A percentile compares a stretch with the other conserved stretches of the same genome.
phyloP scores from a whole-genome alignment of 1,139 yeast species.

The Taphrina pruni region DNA sequence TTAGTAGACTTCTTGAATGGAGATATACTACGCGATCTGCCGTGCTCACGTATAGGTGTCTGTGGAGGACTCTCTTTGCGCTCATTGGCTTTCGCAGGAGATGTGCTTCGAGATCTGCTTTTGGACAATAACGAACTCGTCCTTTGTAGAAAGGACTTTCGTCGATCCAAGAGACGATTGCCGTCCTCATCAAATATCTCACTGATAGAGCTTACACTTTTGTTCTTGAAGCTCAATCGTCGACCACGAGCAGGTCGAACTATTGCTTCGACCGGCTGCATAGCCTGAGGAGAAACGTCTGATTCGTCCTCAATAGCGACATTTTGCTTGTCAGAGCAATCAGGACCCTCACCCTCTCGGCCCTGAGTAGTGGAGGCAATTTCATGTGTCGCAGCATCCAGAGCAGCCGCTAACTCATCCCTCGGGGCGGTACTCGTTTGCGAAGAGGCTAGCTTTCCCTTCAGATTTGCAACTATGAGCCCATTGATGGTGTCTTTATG shows the following conservation, averaged over 20 bases:
- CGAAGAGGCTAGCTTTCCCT: not conserved
- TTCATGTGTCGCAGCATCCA: slow-evolving; percentile 17
- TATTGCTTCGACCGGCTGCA: not conserved
- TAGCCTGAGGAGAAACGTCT: not conserved
- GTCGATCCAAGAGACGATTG: not conserved
- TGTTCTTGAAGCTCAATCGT: slow-evolving; percentile 35
- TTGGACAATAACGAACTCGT: slow-evolving; percentile 31
- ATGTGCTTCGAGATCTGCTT: slow-evolving; percentile 30
- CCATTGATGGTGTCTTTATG: slow-evolving; percentile 19
- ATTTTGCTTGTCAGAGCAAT: not conserved
- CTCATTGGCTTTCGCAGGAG: slow-evolving; percentile 17
- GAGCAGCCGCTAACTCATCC: slow-evolving; percentile 14
- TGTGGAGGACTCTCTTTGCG: slow-evolving; percentile 4
- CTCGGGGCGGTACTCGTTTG: not conserved
- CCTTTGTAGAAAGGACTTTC: slow-evolving; percentile 21
- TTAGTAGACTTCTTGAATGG: slow-evolving; percentile 22
- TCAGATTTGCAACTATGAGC: slow-evolving; percentile 8
- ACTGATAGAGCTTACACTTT: slow-evolving; percentile 18
- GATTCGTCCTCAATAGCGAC: slow-evolving; percentile 1
- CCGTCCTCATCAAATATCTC: slow-evolving; percentile 7
- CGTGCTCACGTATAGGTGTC: slow-evolving; percentile 5
- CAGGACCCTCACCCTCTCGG: not conserved
- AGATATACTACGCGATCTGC: slow-evolving; percentile 16
- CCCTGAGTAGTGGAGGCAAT: not conserved
- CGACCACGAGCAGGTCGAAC: slow-evolving; percentile 22